These are phyloP conservation scores for Apiospora koreana DNA, from an alignment of 2,329 filamentous ascomycete genomes.

Conservation along the genomic window DNA sequence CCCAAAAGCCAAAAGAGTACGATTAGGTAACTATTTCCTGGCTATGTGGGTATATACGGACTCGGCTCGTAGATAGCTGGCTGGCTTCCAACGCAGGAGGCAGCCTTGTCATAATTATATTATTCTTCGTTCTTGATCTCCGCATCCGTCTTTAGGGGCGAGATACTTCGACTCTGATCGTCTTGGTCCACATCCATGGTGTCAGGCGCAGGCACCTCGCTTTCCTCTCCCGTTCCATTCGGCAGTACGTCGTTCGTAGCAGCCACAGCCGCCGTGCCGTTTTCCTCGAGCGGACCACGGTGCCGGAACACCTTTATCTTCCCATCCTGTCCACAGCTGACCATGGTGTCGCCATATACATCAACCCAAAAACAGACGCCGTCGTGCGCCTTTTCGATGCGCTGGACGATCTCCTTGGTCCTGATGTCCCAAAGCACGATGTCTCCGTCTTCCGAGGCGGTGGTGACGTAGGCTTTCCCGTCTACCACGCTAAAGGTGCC, in stretches of 20 bases:
- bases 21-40: not conserved
- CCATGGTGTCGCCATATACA: slow-evolving; percentile 56
- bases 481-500: slow-evolving; percentile 77
- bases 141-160: not conserved
- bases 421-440: slow-evolving; percentile 90
- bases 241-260: not conserved
- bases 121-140: slow-evolving; percentile 4
- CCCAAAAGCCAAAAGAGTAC: not conserved
- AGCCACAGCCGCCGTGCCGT: not conserved
- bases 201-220: not conserved
- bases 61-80: too few species aligned
- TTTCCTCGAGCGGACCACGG: slow-evolving; percentile 20
- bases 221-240: not conserved
- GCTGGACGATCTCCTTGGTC: slow-evolving; percentile 80
- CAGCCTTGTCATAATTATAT: not conserved
- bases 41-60: not conserved
- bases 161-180: not conserved
- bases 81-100: not conserved
- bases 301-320: slow-evolving; percentile 51
- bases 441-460: slow-evolving; percentile 84
- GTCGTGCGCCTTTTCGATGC: slow-evolving; percentile 51
- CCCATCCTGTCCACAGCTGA: slow-evolving; percentile 57
- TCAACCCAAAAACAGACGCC: slow-evolving; percentile 70
- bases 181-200: slow-evolving; percentile 5
- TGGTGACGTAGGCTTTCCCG: slow-evolving; percentile 64